Conservation (phyloP, 2,329 filamentous ascomycete genomes). For the Didymellaceae sp. region DNA sequence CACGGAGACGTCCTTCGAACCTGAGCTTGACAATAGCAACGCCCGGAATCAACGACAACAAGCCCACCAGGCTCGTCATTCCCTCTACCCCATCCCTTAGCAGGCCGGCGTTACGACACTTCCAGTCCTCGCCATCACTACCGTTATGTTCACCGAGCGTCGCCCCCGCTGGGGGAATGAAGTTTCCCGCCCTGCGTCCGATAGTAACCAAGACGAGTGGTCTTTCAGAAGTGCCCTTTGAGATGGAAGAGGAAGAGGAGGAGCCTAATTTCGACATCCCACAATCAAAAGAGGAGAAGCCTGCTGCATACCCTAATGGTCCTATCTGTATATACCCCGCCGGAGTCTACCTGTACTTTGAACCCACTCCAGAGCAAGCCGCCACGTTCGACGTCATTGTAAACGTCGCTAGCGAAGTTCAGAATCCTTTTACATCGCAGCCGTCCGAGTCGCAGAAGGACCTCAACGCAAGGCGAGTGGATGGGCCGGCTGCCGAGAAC, state of each 20-base stretch:
- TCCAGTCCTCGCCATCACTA: conserved; percentile 67
- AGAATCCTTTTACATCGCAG: conserved; percentile 69
- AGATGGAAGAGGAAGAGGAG: conserved; percentile 73
- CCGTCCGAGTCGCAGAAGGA: conserved; percentile 40
- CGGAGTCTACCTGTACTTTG: conserved; percentile 78
- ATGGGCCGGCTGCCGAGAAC: conserved; percentile 45
- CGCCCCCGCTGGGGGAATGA: conserved; percentile 59
- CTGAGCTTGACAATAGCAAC: conserved; percentile 77
- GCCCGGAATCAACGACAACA: conserved; percentile 62
- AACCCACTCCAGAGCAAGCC: conserved; percentile 79
- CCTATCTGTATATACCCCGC: conserved; percentile 83
- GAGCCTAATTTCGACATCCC: conserved; percentile 61
- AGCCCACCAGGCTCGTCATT: conserved; percentile 62
- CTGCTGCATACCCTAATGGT: conserved; percentile 80
- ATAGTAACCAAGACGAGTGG: conserved; percentile 44
- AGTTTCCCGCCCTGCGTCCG: conserved; percentile 52
- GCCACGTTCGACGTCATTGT: conserved; percentile 81
- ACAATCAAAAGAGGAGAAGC: conserved; percentile 71
- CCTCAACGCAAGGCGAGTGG: conserved; percentile 44
- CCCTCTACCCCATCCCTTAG: conserved; percentile 64
- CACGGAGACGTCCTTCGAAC: conserved; percentile 73
- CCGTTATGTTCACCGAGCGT: conserved; percentile 61
- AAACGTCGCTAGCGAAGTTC: conserved; percentile 83
- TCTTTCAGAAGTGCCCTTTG: conserved; percentile 67
- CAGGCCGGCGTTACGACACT: conserved; percentile 62